phyloP scores from a whole-genome alignment of 768 basidiomycete species.

The Suillus clintonianus region DNA sequence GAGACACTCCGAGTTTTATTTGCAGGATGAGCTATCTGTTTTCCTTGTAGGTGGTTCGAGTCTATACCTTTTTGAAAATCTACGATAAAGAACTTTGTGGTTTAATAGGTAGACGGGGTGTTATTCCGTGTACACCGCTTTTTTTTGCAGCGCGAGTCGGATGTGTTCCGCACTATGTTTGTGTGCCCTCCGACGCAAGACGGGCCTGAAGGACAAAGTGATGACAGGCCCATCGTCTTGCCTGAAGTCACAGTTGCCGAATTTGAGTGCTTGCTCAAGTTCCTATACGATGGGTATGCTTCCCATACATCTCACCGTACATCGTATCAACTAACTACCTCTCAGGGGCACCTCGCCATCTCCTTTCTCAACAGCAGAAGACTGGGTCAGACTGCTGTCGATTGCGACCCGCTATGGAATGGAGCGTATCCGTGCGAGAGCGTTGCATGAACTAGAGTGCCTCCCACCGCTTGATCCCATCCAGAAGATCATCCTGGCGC shows the following conservation, averaged over 20 bases:
- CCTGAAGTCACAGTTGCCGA: constrained; percentile 34
- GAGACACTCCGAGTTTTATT: constrained; percentile 18
- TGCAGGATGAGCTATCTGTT: constrained; percentile 21
- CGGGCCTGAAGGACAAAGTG: constrained; percentile 32
- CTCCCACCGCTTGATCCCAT: constrained; percentile 30
- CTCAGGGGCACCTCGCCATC: not conserved
- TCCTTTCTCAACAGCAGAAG: constrained; percentile 16
- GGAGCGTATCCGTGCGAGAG: constrained; percentile 34
- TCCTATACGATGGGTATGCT: constrained; percentile 41
- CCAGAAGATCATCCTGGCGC: constrained; percentile 39
- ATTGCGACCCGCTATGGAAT: constrained; percentile 42
- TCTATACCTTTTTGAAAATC: not conserved
- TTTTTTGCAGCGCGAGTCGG: constrained; percentile 39
- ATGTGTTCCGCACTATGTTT: constrained; percentile 42
- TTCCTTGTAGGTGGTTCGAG: constrained; percentile 15
- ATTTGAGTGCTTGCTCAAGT: constrained; percentile 41
- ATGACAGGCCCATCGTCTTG: constrained; percentile 35
- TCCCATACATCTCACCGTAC: not conserved
- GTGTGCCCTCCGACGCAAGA: constrained; percentile 21
- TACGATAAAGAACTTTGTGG: too few species aligned
- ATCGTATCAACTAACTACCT: not conserved
- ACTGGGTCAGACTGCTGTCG: constrained; percentile 43
- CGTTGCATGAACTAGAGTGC: constrained; percentile 32
- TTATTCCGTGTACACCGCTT: constrained; percentile 45
- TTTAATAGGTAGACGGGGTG: constrained; percentile 35